These are phyloP conservation scores for Candida arabinofermentans DNA, from an alignment of 805 yeast species.

Conservation along the genomic window DNA sequence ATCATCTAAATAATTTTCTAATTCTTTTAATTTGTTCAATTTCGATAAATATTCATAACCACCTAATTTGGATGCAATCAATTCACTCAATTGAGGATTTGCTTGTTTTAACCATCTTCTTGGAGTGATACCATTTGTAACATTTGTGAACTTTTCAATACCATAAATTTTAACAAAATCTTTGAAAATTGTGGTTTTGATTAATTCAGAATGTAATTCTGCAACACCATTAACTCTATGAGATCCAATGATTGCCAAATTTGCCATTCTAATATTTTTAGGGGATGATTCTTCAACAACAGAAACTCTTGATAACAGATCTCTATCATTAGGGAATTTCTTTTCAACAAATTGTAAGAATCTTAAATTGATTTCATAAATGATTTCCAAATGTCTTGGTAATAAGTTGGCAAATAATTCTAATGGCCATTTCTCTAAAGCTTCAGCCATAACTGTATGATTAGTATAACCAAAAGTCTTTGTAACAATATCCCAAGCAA, in stretches of 20 bases:
- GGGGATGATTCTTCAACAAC: slow-evolving; percentile 78
- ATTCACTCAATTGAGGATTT: slow-evolving; percentile 72
- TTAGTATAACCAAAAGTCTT: slow-evolving; percentile 86
- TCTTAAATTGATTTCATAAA: slow-evolving; percentile 76
- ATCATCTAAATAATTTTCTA: slow-evolving; percentile 68
- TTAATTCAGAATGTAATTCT: slow-evolving; percentile 87
- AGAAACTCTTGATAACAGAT: slow-evolving; percentile 65
- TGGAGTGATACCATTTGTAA: slow-evolving; percentile 93
- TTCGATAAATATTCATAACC: slow-evolving; percentile 67
- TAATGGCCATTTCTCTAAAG: slow-evolving; percentile 94
- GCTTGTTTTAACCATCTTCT: slow-evolving; percentile 96
- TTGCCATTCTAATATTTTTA: slow-evolving; percentile 90
- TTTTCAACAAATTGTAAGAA: slow-evolving; percentile 75
- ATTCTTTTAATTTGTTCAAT: slow-evolving; percentile 59
- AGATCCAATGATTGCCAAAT: slow-evolving; percentile 84
- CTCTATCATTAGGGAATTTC: slow-evolving; percentile 71
- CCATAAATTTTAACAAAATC: slow-evolving; percentile 88
- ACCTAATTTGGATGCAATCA: slow-evolving; percentile 69
- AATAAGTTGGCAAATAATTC: slow-evolving; percentile 70
- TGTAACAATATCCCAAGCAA: slow-evolving; percentile 82
- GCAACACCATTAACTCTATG: slow-evolving; percentile 96
- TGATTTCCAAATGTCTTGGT: slow-evolving; percentile 89
- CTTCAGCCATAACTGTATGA: slow-evolving; percentile 94
- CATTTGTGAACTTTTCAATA: slow-evolving; percentile 78
- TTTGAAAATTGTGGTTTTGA: slow-evolving; percentile 82